Evolutionary conservation across 139 green algal genomes (phyloP).

Genomic region (Gonium pectorale): DNA sequence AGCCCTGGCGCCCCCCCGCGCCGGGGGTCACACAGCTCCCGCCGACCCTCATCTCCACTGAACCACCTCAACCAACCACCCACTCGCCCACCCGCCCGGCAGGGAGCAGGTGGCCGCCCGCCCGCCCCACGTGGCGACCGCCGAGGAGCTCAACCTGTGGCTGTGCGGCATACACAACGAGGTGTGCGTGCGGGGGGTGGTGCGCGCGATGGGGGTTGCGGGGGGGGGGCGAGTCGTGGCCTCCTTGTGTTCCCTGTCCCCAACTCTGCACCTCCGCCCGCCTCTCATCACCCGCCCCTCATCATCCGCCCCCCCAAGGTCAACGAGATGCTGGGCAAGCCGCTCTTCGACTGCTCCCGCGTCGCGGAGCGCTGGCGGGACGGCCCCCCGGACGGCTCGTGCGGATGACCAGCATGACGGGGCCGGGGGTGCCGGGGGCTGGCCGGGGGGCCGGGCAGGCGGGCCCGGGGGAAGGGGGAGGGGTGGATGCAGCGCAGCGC

Average conservation of each 20-base stretch:
- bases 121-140: slow-evolving; percentile 49
- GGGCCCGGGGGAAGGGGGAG: too few species aligned
- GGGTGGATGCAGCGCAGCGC: too few species aligned
- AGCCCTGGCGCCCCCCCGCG: too few species aligned
- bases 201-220: neutral
- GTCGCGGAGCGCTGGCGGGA: slow-evolving; percentile 63
- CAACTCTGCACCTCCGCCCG: neutral
- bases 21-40: too few species aligned
- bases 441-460: too few species aligned
- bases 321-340: slow-evolving; percentile 72
- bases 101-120: slow-evolving; percentile 44
- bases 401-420: too few species aligned
- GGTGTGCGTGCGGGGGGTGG: neutral
- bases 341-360: slow-evolving; percentile 64
- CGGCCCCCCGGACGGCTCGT: slow-evolving; percentile 55
- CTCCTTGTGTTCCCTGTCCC: neutral
- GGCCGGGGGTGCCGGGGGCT: too few species aligned
- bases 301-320: slow-evolving; percentile 40
- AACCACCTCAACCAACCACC: too few species aligned
- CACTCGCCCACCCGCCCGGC: neutral
- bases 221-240: neutral
- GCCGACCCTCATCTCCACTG: too few species aligned
- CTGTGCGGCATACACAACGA: slow-evolving; percentile 70
- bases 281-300: neutral
- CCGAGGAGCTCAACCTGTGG: slow-evolving; percentile 54